Conservation (phyloP, 192 early-diverging fungal species). For the Helicostylum pulchrum region DNA sequence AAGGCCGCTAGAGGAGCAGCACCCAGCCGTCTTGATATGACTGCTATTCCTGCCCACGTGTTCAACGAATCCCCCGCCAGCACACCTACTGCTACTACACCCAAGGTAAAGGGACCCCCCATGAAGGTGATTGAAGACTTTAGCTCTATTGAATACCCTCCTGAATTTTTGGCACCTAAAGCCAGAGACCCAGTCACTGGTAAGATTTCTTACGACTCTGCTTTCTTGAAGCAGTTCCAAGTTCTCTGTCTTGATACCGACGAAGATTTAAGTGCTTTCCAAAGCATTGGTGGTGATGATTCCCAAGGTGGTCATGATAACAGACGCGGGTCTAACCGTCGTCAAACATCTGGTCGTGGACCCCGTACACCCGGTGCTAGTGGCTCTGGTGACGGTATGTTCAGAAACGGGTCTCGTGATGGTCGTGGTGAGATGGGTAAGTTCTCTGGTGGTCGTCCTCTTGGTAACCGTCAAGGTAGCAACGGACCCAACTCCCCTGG, state of each 20-base stretch:
- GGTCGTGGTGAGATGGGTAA: slow-evolving; percentile 38
- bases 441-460: slow-evolving; percentile 34
- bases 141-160: slow-evolving; percentile 41
- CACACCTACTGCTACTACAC: slow-evolving; percentile 41
- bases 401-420: slow-evolving; percentile 32
- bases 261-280: slow-evolving; percentile 47
- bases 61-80: slow-evolving; percentile 43
- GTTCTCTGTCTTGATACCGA: slow-evolving; percentile 61
- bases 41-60: slow-evolving; percentile 36
- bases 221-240: slow-evolving; percentile 80
- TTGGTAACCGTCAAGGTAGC: slow-evolving; percentile 44
- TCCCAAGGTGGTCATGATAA: slow-evolving; percentile 28
- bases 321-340: slow-evolving; percentile 14
- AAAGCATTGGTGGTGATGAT: slow-evolving; percentile 42
- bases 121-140: slow-evolving; percentile 46
- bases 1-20: slow-evolving; percentile 30
- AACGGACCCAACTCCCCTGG: slow-evolving; percentile 33
- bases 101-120: slow-evolving; percentile 40
- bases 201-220: slow-evolving; percentile 66
- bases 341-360: slow-evolving; percentile 33
- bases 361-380: slow-evolving; percentile 23
- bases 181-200: slow-evolving; percentile 43
- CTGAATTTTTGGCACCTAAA: slow-evolving; percentile 53
- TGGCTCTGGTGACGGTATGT: slow-evolving; percentile 37
- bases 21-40: slow-evolving; percentile 31